A percentile compares a stretch with the other conserved stretches of the same genome.
Conservation (phyloP, 2,329 filamentous ascomycete genomes). For the Pseudogymnoascus verrucosus region DNA sequence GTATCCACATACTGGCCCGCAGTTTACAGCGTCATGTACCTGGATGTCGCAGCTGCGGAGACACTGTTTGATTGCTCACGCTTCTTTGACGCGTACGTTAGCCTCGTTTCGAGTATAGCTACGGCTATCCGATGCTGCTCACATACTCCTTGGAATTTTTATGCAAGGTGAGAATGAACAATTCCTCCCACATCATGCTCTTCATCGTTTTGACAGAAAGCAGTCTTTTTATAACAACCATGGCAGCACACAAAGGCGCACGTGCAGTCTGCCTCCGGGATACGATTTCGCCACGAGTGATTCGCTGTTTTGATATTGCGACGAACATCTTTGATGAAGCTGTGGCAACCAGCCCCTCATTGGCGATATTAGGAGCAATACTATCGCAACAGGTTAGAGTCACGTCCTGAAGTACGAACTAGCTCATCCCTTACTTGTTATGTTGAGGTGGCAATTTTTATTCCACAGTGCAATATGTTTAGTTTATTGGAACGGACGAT, state of each 20-base stretch:
- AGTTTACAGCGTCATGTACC: constrained; percentile 15
- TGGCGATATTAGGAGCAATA: background rate
- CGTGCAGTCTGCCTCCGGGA: background rate
- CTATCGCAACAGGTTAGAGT: background rate
- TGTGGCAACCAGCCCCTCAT: background rate
- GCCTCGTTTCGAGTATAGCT: background rate
- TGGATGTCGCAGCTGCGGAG: background rate
- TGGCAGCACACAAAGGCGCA: background rate
- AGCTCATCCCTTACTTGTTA: background rate
- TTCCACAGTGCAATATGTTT: background rate
- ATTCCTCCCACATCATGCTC: background rate
- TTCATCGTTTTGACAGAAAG: background rate
- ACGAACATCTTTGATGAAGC: background rate
- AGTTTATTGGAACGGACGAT: no score
- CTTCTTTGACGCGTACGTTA: constrained; percentile 14
- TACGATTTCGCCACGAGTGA: background rate
- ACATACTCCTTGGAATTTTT: background rate
- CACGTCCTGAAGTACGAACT: background rate
- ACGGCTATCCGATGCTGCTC: background rate
- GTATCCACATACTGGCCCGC: constrained; percentile 27
- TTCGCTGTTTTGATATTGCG: background rate
- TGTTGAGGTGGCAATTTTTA: background rate
- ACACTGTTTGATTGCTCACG: constrained; percentile 9
- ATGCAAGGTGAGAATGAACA: background rate
- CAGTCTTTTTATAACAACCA: background rate